These are phyloP conservation scores for Sistotremastrum suecicum DNA, from an alignment of 768 basidiomycete species.

Conservation along the genomic window DNA sequence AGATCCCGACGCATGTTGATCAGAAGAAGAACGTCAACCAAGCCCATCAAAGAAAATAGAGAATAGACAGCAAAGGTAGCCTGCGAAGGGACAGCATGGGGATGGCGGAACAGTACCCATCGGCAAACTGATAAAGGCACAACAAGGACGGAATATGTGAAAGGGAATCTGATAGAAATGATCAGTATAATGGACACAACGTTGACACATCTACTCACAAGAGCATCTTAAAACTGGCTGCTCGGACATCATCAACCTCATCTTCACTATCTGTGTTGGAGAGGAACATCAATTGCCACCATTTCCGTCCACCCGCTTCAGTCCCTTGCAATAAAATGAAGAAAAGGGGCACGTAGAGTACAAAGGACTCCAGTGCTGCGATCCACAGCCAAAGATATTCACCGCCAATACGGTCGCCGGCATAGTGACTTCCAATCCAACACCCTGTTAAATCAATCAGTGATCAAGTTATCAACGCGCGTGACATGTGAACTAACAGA, in stretches of 20 bases:
- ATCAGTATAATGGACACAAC: constrained; percentile 14
- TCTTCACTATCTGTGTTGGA: too few species aligned
- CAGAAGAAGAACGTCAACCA: constrained; percentile 25
- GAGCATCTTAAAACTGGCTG: too few species aligned
- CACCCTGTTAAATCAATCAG: constrained; percentile 26
- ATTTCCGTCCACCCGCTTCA: too few species aligned
- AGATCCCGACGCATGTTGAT: constrained; percentile 21
- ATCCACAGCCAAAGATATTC: constrained; percentile 44
- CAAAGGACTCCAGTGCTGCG: constrained; percentile 24
- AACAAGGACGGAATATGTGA: constrained; percentile 22
- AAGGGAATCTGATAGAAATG: constrained; percentile 25
- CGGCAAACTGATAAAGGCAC: constrained; percentile 27
- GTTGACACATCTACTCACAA: too few species aligned
- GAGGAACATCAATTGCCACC: too few species aligned
- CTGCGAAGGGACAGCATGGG: constrained; percentile 12
- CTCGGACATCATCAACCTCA: too few species aligned
- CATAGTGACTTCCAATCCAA: constrained; percentile 28
- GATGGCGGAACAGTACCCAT: constrained; percentile 19
- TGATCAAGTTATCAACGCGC: too few species aligned
- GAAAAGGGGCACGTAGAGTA: constrained; percentile 32
- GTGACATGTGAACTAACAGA: neutral
- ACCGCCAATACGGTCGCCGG: constrained; percentile 26
- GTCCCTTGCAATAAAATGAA: constrained; percentile 12
- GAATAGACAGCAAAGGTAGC: constrained; percentile 19
- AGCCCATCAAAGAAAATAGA: constrained; percentile 25